Conservation (phyloP, 371 early-diverging fungal species). For the Mycotypha africana region DNA sequence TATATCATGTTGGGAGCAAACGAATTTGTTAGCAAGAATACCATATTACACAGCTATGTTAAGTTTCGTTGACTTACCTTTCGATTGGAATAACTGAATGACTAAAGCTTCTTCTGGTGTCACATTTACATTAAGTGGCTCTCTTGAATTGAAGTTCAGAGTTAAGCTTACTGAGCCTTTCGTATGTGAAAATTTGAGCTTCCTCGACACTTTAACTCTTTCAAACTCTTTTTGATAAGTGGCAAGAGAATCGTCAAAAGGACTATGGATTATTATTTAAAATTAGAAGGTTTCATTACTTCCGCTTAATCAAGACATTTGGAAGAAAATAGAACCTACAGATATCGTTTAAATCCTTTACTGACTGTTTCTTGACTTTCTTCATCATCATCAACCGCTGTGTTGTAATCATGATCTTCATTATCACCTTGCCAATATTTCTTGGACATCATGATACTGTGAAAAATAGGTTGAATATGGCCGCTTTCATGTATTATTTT, state of each 20-base stretch:
- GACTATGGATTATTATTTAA: no score
- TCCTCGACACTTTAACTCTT: conserved; percentile 17
- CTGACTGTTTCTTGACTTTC: neutral
- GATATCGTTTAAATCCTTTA: neutral
- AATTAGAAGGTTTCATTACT: no score
- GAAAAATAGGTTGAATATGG: conserved; percentile 4
- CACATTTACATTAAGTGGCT: conserved; percentile 4
- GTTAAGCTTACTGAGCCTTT: conserved; percentile 26
- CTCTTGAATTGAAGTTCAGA: conserved; percentile 16
- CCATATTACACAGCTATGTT: neutral
- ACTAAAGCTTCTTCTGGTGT: conserved; percentile 24
- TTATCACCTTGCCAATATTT: conserved; percentile 30
- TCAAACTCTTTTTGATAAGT: conserved; percentile 19
- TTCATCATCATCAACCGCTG: neutral
- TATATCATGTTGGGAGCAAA: no score
- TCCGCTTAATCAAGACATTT: neutral
- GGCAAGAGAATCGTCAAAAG: neutral
- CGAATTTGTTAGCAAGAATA: neutral
- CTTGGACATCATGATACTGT: conserved; percentile 21
- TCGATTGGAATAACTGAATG: conserved; percentile 18
- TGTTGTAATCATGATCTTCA: conserved; percentile 11
- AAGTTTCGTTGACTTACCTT: conserved; percentile 6
- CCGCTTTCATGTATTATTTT: conserved; percentile 21
- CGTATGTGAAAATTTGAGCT: conserved; percentile 16
- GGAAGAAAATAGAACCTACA: neutral